A percentile compares a stretch with the other conserved stretches of the same genome.
Evolutionary conservation across 805 yeast species (phyloP).

Genomic region (Kluyveromyces dobzhanskii): DNA sequence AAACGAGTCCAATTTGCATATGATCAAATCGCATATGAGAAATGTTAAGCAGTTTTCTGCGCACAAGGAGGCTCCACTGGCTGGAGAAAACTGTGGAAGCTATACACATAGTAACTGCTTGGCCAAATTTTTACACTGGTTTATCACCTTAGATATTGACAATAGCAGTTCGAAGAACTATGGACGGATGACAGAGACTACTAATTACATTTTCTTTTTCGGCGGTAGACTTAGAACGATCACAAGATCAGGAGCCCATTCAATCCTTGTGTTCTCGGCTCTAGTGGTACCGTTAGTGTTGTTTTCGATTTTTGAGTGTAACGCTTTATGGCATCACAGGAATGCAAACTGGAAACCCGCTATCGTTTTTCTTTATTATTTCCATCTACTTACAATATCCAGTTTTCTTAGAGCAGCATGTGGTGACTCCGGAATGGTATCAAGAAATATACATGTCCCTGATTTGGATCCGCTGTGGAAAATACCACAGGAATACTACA

Average conservation of each 20-base stretch:
- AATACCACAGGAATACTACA: slow-evolving; percentile 52
- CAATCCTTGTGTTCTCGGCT: slow-evolving; percentile 29
- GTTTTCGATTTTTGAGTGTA: slow-evolving; percentile 42
- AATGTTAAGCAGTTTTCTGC: no score
- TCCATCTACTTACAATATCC: slow-evolving; percentile 42
- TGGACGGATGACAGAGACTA: slow-evolving; percentile 14
- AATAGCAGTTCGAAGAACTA: slow-evolving; percentile 11
- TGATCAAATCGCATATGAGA: no score
- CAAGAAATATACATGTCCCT: slow-evolving; percentile 56
- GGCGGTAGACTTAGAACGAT: slow-evolving; percentile 58
- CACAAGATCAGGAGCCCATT: slow-evolving; percentile 33
- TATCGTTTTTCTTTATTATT: slow-evolving; percentile 49
- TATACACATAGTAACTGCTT: no score
- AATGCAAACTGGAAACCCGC: slow-evolving; percentile 15
- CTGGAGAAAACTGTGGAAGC: no score
- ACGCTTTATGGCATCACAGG: slow-evolving; percentile 16
- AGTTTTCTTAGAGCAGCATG: slow-evolving; percentile 48
- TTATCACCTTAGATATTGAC: slow-evolving; percentile 7
- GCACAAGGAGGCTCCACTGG: no score
- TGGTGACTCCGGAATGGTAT: slow-evolving; percentile 64
- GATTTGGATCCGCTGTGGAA: slow-evolving; percentile 26
- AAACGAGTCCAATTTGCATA: no score
- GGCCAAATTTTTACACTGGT: slow-evolving; percentile 4
- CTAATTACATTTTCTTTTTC: slow-evolving; percentile 41
- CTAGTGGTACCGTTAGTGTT: slow-evolving; percentile 42